phyloP scores from a whole-genome alignment of 768 basidiomycete genomes.

The Pleurotus cornucopiae region DNA sequence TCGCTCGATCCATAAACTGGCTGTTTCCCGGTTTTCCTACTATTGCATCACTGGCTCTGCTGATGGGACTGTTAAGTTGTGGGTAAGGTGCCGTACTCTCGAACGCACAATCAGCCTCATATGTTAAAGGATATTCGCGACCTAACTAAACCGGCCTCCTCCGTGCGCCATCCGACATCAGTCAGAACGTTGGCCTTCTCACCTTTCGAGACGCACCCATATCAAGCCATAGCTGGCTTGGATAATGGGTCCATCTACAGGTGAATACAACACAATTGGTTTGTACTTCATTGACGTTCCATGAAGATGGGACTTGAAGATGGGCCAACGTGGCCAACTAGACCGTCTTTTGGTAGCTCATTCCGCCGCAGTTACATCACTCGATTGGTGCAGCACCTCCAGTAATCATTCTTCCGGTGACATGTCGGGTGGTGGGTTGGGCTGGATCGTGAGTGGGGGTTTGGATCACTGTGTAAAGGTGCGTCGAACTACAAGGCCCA shows the following conservation, averaged over 20 bases:
- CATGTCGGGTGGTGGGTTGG: slow-evolving; percentile 32
- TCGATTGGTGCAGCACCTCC: slow-evolving; percentile 62
- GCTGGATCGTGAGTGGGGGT: slow-evolving; percentile 80
- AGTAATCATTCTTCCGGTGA: slow-evolving; percentile 18
- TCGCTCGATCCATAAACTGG: slow-evolving; percentile 67
- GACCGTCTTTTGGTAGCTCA: slow-evolving; percentile 76
- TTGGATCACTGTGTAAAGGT: slow-evolving; percentile 80
- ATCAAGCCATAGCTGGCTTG: slow-evolving; percentile 65
- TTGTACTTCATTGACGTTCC: neutral
- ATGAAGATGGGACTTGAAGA: slow-evolving; percentile 71
- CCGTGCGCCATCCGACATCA: slow-evolving; percentile 65
- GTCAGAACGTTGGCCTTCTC: slow-evolving; percentile 72
- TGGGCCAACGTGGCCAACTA: slow-evolving; percentile 69
- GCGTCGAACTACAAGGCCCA: slow-evolving; percentile 9
- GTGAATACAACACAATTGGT: slow-evolving; percentile 22
- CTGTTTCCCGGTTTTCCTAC: slow-evolving; percentile 63
- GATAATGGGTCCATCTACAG: slow-evolving; percentile 70
- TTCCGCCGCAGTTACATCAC: slow-evolving; percentile 60
- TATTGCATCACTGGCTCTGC: slow-evolving; percentile 80
- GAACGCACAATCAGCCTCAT: neutral
- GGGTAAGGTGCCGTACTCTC: slow-evolving; percentile 45
- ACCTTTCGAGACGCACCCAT: slow-evolving; percentile 56
- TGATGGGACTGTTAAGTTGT: slow-evolving; percentile 76
- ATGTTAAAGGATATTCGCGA: slow-evolving; percentile 64
- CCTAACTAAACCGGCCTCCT: slow-evolving; percentile 62